Base-by-base conservation (phyloP, 345 rosid genomes). In the Kandelia obovata region DNA sequence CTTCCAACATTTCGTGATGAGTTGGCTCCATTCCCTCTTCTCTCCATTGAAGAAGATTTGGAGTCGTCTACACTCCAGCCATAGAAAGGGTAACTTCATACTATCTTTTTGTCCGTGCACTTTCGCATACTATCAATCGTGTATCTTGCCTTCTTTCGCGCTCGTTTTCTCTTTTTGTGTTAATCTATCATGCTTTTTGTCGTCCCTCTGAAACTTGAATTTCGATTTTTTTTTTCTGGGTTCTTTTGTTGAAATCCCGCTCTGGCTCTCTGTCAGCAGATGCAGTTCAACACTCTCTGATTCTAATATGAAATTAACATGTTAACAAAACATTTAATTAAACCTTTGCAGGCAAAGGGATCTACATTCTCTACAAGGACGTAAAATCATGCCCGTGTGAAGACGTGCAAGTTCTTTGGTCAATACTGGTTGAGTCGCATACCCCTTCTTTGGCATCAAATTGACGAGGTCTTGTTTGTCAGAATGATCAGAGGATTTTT, bases 321-420 rank as follows among this genome's bases (percentile, higher is more conserved):
- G 5, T 13, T 30, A 30, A 16, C 15, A 4, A 2, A 19, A 1
- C 15, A 3, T 16, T 15, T 13, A 2, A 13, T 9, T 52, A 2
- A 34, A 62, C 1, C 34, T 23, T 35, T 25, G 25, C 78, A 64
- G 62, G 61, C 2, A 58, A 28, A 11, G 73, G 73, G 46, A 68
- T 63, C 37, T 64, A 69, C 65, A 75, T 64, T 34, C 25, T 75
- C 43, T 64, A 75, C 62, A 64, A 75, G 55, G 73, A 69, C 58
- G 78, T 68, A 55, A 58, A 75, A 7, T 64, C 73, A 8, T 74
- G 78, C 69, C 66, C 31, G 0, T 74, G 66, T 58, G 73, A 74
- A 68, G 78, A 69, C 51, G 73, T 74, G 27, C 78, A 47, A 0
- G 53, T 74, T 21, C 31, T 74, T 1, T 69, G 78, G 78, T 74